Conservation (phyloP, 2,329 filamentous ascomycete species). For the Trichoderma pleuroti region DNA sequence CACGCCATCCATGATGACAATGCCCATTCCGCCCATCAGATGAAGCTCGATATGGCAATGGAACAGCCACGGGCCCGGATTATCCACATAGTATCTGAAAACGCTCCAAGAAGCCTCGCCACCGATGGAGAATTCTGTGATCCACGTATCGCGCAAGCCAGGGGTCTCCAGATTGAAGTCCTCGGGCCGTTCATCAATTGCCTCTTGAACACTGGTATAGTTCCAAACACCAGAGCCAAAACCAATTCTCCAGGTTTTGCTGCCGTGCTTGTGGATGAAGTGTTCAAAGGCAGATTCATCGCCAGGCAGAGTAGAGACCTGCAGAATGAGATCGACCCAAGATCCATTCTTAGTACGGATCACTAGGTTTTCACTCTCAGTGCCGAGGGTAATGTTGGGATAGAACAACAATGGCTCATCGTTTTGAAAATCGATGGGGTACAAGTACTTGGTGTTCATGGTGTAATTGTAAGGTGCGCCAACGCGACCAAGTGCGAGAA, state of each 20-base stretch:
- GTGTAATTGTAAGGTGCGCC: conserved; percentile 51
- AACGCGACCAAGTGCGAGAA: conserved; percentile 39
- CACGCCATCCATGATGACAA: conserved; percentile 48
- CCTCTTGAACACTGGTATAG: conserved; percentile 53
- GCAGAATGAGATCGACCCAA: conserved; percentile 55
- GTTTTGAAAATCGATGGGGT: conserved; percentile 36
- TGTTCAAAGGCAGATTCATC: conserved; percentile 39
- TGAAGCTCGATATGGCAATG: conserved; percentile 57
- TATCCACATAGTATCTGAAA: conserved; percentile 49
- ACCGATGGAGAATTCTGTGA: conserved; percentile 12
- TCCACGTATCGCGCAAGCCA: conserved; percentile 33
- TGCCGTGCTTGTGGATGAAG: conserved; percentile 62
- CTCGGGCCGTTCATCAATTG: conserved; percentile 42
- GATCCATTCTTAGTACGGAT: conserved; percentile 44
- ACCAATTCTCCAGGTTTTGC: conserved; percentile 57
- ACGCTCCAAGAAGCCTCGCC: conserved; percentile 41
- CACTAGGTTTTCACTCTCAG: conserved; percentile 42
- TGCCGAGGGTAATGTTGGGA: conserved; percentile 39
- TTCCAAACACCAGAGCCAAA: conserved; percentile 47
- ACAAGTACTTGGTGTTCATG: conserved; percentile 44
- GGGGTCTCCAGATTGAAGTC: conserved; percentile 57
- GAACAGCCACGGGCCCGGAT: conserved; percentile 52
- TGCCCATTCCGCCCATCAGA: conserved; percentile 52
- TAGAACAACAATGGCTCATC: conserved; percentile 39
- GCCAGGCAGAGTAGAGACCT: conserved; percentile 41